Base-by-base conservation (phyloP, 495 filamentous ascomycete species). In the Podospora comata region DNA sequence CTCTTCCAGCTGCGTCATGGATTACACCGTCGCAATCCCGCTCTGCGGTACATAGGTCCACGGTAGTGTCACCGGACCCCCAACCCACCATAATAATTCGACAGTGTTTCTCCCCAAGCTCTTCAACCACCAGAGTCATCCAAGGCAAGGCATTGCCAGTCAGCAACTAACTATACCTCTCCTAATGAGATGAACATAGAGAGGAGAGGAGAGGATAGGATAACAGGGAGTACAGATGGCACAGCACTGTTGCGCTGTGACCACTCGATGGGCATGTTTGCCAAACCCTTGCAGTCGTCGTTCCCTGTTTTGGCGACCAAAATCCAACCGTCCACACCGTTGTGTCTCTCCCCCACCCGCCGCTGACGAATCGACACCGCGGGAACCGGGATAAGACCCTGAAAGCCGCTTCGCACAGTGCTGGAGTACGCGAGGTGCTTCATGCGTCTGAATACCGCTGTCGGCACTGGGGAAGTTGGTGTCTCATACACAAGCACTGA, bases 371-470 rank as follows among this genome's bases (percentile, higher is more conserved):
- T 58, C 5, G 23, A 26, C 7, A 4, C n/a, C n/a, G n/a, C 9
- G 55, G 23, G 55, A 26, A 26, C 55, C 55, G 55, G 55, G 55
- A 58, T 58, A 58, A 26, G 55, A 58, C 55, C 55, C 55, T 58
- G 55, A 58, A 58, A 58, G n/a, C n/a, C 23, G 55, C n/a, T 19
- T 58, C 55, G 55, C 55, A 58, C 55, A 20, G 55, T 58, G 55
- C 23, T 48, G 39, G 39, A 18, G 39, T 48, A 48, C 9, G 39
- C 39, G 39, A 48, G 39, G 39, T 48, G 39, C 5, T 18, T 48
- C 34, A 39, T 39, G 34, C 34, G 34, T 39, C 34, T 39, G 34
- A 39, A 39, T 3, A 39, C 34, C 34, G 11, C 34, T 11, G 11
- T 39, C 34, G 34, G 34, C 34, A 39, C 34, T 39, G 23, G 34